These are phyloP conservation scores for Aquanectria penicillioides DNA, from an alignment of 2,329 filamentous ascomycete species.

Conservation along the genomic window DNA sequence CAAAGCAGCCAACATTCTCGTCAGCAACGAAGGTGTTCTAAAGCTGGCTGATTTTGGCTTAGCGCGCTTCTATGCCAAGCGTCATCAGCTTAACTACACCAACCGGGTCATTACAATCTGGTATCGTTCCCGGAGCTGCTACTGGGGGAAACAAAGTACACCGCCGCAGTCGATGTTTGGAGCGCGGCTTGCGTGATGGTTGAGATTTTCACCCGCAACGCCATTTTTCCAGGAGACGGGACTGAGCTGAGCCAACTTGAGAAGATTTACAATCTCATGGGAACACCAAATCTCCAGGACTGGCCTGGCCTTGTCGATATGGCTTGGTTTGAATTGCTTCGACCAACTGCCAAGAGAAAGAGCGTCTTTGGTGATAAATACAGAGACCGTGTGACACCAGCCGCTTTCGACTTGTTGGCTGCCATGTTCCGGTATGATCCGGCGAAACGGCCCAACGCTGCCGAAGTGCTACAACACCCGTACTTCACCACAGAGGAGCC, in stretches of 20 bases:
- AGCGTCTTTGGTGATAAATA: conserved; percentile 88
- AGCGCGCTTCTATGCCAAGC: conserved; percentile 95
- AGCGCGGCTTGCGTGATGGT: conserved; percentile 96
- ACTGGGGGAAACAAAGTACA: conserved; percentile 89
- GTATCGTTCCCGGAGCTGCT: conserved; percentile 82
- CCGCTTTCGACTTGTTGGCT: conserved; percentile 83
- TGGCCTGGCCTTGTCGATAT: conserved; percentile 95
- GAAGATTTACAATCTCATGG: conserved; percentile 93
- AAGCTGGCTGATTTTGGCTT: conserved; percentile 97
- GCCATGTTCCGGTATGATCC: conserved; percentile 94
- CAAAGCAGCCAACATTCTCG: conserved; percentile 96
- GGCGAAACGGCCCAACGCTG: conserved; percentile 81
- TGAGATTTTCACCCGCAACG: conserved; percentile 93
- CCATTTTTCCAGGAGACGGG: conserved; percentile 95
- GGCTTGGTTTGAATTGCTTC: conserved; percentile 94
- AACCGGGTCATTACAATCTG: conserved; percentile 99
- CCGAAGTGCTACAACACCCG: conserved; percentile 83
- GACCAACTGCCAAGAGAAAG: conserved; percentile 77
- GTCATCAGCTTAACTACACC: conserved; percentile 91
- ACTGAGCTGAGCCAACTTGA: conserved; percentile 96
- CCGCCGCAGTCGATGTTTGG: conserved; percentile 93
- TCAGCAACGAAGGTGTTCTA: conserved; percentile 87
- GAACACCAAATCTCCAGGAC: conserved; percentile 83
- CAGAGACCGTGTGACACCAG: conserved; percentile 77
- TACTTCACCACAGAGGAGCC: conserved; percentile 92